Evolutionary conservation across 148 eudicot genomes (phyloP), one percentile per base, ranked within the genome.

Genomic region (Camellia japonica): DNA sequence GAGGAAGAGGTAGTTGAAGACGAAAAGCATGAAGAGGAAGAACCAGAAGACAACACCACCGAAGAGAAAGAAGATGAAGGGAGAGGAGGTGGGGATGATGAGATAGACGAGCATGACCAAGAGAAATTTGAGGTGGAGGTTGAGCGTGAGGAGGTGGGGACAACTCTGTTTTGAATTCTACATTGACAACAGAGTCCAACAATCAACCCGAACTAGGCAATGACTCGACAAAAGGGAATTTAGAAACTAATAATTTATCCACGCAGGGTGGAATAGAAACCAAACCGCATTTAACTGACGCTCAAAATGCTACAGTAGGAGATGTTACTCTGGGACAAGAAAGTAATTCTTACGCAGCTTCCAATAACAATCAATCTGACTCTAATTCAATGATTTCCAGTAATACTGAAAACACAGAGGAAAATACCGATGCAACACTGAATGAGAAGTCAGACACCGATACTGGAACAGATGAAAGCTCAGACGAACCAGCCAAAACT

Each of bases 111-210:
- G 51, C 79, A 68, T 46, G 88, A 82, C 47, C 82, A 71, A 83
- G 88, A 83, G 70, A 89, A 87, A 73, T 51, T 82, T 7, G 84
- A 86, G 56, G 12, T 47, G 19, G 91, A 80, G 74, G 74, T 78
- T 74, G 91, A 89, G 43, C 62, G 41, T 9, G 88, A 78, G 83
- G 93, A 88, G 68, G 91, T 88, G 76, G 68, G 73, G 80, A 80
- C 66, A 78, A 74, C 82, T 65, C 86, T 44, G 42, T 78, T 80
- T 80, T 78, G 61, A 90, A 84, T 84, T 83, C 90, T 67, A 80
- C 74, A 44, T 20, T 78, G 73, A 80, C 77, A 58, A 51, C 6
- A 44, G 82, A 68, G 54, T 71, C 59, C 49, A 66, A 60, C 38
- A 78, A 67, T 81, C 79, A 82, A 80, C 54, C 79, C 67, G 80